Evolutionary conservation across 306 rosid genomes (phyloP).

Genomic region (Gynostemma pentaphyllum): DNA sequence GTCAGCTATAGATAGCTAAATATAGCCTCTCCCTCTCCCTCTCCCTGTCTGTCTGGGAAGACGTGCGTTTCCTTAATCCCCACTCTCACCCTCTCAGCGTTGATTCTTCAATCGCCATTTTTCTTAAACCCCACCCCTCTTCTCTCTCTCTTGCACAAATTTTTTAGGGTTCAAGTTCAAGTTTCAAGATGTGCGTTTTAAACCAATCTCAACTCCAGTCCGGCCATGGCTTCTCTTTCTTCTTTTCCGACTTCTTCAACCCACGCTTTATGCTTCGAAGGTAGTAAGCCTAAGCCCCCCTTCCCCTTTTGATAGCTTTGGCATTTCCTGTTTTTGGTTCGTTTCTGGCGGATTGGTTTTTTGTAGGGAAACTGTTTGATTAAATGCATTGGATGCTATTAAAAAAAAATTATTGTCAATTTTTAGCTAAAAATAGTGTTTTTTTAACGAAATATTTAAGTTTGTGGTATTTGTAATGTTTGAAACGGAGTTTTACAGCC

Average conservation of each 20-base stretch:
- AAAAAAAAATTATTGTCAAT: neutral
- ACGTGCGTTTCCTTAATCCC: neutral
- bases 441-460: neutral
- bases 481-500: neutral
- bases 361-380: constrained; percentile 1
- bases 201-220: neutral
- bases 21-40: neutral
- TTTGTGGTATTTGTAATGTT: neutral
- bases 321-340: neutral
- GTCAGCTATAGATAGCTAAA: too few relatives aligned
- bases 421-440: neutral
- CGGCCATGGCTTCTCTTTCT: neutral
- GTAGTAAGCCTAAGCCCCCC: too few relatives aligned
- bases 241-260: neutral
- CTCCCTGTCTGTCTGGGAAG: neutral
- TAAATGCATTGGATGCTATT: neutral
- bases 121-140: constrained; percentile 3
- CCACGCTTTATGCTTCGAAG: neutral
- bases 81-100: neutral
- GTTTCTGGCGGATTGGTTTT: neutral
- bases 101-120: constrained; percentile 3
- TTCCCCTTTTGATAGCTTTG: too few relatives aligned
- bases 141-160: neutral
- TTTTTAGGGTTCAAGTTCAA: neutral
- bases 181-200: neutral